These are phyloP conservation scores for Mortierella alpina DNA, from an alignment of 192 early-diverging fungal species.

Conservation along the genomic window DNA sequence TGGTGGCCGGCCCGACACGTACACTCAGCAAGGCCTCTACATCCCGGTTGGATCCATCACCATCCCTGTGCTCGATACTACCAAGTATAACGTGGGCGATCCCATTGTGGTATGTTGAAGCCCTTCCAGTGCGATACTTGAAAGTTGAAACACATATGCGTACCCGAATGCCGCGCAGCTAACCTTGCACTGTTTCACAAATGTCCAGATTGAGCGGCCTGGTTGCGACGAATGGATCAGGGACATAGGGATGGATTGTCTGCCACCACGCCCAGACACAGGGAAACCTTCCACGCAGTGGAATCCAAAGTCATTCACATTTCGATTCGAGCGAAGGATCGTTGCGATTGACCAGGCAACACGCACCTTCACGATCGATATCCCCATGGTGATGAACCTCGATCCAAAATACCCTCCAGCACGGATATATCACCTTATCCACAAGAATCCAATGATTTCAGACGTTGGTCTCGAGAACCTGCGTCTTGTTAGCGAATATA, in stretches of 20 bases:
- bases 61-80: constrained; percentile 36
- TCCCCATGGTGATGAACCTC: constrained; percentile 48
- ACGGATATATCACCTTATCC: constrained; percentile 37
- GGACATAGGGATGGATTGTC: constrained; percentile 38
- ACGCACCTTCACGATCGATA: constrained; percentile 32
- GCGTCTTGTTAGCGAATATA: constrained; percentile 25
- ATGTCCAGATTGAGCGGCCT: constrained; percentile 40
- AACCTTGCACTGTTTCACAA: not conserved
- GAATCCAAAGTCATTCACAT: constrained; percentile 43
- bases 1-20: constrained; percentile 30
- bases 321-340: constrained; percentile 47
- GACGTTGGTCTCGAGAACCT: constrained; percentile 48
- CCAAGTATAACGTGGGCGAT: constrained; percentile 42
- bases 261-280: constrained; percentile 28
- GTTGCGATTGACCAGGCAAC: constrained; percentile 42
- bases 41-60: constrained; percentile 23
- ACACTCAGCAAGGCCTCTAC: constrained; percentile 17
- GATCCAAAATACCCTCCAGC: constrained; percentile 50
- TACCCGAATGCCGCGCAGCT: not conserved
- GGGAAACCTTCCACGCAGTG: constrained; percentile 21
- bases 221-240: constrained; percentile 42
- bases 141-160: not conserved
- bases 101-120: constrained; percentile 35
- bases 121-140: not conserved
- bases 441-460: constrained; percentile 38